These are phyloP conservation scores for Fusarium vanettenii DNA, from an alignment of 2,329 filamentous ascomycete genomes.

Conservation along the genomic window DNA sequence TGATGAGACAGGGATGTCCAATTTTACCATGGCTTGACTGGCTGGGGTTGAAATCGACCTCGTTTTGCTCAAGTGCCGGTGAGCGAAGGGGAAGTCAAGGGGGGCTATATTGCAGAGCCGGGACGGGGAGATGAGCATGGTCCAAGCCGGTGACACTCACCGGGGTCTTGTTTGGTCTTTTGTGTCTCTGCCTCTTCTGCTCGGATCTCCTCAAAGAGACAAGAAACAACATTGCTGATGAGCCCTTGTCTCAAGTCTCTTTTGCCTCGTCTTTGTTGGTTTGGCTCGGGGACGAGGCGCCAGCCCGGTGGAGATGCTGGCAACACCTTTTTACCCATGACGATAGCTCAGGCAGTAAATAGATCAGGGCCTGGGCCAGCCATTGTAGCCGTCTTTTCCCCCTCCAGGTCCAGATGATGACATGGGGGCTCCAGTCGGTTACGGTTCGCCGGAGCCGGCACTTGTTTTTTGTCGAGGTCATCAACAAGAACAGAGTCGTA, in stretches of 20 bases:
- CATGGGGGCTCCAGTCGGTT: slow-evolving; percentile 19
- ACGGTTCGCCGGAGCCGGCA: slow-evolving; percentile 31
- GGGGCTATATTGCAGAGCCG: neutral
- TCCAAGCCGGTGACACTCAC: neutral
- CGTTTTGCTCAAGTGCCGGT: slow-evolving; percentile 19
- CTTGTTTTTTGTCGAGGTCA: slow-evolving; percentile 22
- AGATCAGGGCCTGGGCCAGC: slow-evolving; percentile 29
- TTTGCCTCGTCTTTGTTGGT: slow-evolving; percentile 11
- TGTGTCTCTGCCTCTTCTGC: neutral
- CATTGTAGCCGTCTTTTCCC: slow-evolving; percentile 17
- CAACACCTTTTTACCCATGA: neutral
- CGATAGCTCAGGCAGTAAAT: slow-evolving; percentile 4
- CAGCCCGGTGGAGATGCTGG: slow-evolving; percentile 27
- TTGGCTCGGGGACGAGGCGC: slow-evolving; percentile 15
- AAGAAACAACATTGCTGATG: neutral
- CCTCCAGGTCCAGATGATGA: slow-evolving; percentile 19
- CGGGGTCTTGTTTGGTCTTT: neutral
- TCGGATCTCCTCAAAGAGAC: neutral
- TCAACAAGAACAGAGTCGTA: slow-evolving; percentile 16
- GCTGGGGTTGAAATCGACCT: slow-evolving; percentile 3
- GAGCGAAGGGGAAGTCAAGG: neutral
- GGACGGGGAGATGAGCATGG: neutral
- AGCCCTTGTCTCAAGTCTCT: slow-evolving; percentile 18
- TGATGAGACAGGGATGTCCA: neutral
- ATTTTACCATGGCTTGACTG: slow-evolving; percentile 13